These are phyloP conservation scores for Wickerhamiella australiensis DNA, from an alignment of 805 yeast species.

Conservation along the genomic window DNA sequence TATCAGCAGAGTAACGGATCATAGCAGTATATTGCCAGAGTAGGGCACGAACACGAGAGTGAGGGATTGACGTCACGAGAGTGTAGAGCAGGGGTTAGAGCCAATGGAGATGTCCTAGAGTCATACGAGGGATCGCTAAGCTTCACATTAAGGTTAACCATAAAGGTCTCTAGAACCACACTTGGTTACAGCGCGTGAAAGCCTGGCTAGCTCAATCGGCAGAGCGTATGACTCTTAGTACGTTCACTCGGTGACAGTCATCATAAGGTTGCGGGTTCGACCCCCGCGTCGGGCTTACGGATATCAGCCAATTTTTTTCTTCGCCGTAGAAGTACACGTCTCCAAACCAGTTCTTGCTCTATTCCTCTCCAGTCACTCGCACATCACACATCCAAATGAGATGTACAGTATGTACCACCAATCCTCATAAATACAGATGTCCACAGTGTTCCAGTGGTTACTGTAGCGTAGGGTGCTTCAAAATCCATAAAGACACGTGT, in stretches of 20 bases:
- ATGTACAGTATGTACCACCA: background rate
- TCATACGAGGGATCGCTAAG: background rate
- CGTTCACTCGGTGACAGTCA: slow-evolving; percentile 20
- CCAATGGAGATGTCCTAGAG: too few species aligned
- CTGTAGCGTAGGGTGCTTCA: slow-evolving; percentile 56
- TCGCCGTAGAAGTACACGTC: too few species aligned
- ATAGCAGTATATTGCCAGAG: too few species aligned
- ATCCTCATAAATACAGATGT: slow-evolving; percentile 38
- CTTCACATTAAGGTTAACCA: too few species aligned
- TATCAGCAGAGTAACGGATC: too few species aligned
- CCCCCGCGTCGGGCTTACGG: slow-evolving; percentile 26
- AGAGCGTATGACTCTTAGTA: slow-evolving; percentile 25
- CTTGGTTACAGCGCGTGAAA: too few species aligned
- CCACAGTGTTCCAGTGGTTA: slow-evolving; percentile 35
- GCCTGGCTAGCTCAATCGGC: slow-evolving; percentile 27
- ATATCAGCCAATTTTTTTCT: too few species aligned
- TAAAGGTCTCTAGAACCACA: too few species aligned
- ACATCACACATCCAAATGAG: background rate
- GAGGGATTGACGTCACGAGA: too few species aligned
- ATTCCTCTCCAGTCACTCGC: background rate
- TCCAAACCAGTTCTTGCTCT: background rate
- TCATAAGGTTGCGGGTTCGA: slow-evolving; percentile 27
- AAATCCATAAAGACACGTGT: slow-evolving; percentile 32
- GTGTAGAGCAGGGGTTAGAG: too few species aligned
- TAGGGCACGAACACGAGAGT: too few species aligned